Conservation (phyloP, 225 moss, liverwort and hornwort species). For the Antitrichia curtipendula region DNA sequence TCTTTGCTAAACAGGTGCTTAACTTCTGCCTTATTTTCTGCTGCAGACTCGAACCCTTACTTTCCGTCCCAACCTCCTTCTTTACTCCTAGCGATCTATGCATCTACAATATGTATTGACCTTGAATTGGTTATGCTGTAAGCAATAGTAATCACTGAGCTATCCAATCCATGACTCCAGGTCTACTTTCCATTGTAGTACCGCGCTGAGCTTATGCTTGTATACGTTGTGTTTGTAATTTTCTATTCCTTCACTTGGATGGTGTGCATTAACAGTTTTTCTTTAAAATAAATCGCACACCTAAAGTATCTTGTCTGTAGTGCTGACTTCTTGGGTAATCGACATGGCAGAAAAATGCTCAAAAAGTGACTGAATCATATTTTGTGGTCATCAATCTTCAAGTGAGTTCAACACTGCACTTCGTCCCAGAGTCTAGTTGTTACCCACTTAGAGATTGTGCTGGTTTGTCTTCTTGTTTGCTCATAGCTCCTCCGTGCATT, state of each 20-base stretch:
- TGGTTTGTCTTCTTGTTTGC: neutral
- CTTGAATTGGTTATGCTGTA: neutral
- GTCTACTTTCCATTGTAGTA: neutral
- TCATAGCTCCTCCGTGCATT: neutral
- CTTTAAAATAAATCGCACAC: neutral
- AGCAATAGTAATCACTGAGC: neutral
- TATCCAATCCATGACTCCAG: neutral
- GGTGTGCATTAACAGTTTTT: neutral
- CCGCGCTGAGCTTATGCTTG: neutral
- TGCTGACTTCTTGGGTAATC: neutral
- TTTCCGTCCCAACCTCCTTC: neutral
- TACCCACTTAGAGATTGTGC: neutral
- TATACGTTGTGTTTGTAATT: neutral
- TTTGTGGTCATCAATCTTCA: conserved; percentile 90
- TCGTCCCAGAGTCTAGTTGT: neutral
- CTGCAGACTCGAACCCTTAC: neutral
- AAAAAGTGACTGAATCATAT: conserved; percentile 47
- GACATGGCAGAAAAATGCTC: conserved; percentile 16
- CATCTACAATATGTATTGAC: neutral
- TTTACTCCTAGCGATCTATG: neutral
- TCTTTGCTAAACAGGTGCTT: conserved; percentile 45
- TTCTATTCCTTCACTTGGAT: neutral
- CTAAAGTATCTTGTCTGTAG: neutral
- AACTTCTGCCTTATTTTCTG: neutral
- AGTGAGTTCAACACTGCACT: conserved; percentile 25